Conservation (phyloP, 495 filamentous ascomycete species). For the Lasiosphaeris hirsuta region DNA sequence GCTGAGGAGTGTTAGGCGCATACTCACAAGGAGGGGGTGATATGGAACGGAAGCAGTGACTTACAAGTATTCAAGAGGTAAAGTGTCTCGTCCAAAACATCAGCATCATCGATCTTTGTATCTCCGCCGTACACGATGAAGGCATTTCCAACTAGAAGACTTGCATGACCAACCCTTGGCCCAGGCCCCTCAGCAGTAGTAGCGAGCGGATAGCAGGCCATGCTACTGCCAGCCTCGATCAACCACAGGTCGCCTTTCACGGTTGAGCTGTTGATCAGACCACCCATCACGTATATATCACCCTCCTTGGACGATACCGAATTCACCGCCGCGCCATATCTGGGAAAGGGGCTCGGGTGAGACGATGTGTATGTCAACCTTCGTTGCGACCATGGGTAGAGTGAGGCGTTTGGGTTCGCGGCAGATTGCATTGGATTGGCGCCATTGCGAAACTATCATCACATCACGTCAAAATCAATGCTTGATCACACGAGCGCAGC, state of each 20-base stretch:
- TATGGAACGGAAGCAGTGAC: constrained; percentile 25
- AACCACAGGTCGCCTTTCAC: constrained; percentile 98
- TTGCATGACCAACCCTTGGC: constrained; percentile 91
- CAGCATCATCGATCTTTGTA: constrained; percentile 90
- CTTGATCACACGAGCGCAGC: not conserved
- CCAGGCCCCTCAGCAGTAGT: constrained; percentile 93
- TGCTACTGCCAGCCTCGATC: constrained; percentile 83
- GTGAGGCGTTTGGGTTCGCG: constrained; percentile 50
- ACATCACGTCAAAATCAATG: constrained; percentile 4
- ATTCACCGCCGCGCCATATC: constrained; percentile 97
- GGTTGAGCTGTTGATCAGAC: constrained; percentile 85
- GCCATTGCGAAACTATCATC: constrained; percentile 46
- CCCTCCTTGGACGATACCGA: constrained; percentile 90
- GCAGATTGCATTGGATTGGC: constrained; percentile 23
- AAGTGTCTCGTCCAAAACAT: constrained; percentile 88
- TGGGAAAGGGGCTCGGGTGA: constrained; percentile 85
- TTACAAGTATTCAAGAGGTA: constrained; percentile 97
- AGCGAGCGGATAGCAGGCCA: constrained; percentile 86
- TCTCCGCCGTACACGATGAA: constrained; percentile 99
- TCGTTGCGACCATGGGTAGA: constrained; percentile 96
- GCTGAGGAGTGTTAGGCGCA: constrained; percentile 52
- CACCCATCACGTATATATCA: constrained; percentile 97
- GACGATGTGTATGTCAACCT: constrained; percentile 79
- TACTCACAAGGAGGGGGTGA: not conserved
- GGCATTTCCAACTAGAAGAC: constrained; percentile 93